phyloP scores from a whole-genome alignment of 352 stramenopile genomes.

The Globisporangium nodosum region DNA sequence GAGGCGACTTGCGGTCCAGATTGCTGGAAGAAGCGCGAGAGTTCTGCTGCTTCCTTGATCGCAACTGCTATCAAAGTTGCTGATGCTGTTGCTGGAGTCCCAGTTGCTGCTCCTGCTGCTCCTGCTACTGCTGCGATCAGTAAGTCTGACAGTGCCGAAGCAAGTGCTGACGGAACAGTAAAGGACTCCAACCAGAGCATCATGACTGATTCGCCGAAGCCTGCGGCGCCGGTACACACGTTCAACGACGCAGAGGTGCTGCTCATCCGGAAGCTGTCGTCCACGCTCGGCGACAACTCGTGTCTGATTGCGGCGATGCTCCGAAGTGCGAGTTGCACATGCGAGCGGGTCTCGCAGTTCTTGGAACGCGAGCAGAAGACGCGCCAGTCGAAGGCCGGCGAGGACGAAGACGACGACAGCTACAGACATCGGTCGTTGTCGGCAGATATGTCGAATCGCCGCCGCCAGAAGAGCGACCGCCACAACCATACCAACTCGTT shows the following conservation, averaged over 20 bases:
- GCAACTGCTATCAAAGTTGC: neutral
- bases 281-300: slow-evolving; percentile 31
- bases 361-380: slow-evolving; percentile 10
- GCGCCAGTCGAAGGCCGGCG: neutral
- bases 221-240: neutral
- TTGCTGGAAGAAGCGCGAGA: slow-evolving; percentile 32
- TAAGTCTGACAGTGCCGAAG: neutral
- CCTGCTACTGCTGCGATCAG: neutral
- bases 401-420: slow-evolving; percentile 1
- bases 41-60: neutral
- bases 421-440: slow-evolving; percentile 1
- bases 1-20: slow-evolving; percentile 23
- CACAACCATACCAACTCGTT: slow-evolving; percentile 5
- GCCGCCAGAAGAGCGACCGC: slow-evolving; percentile 15
- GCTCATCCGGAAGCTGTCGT: slow-evolving; percentile 44
- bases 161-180: neutral
- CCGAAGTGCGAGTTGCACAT: slow-evolving; percentile 28
- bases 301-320: slow-evolving; percentile 40
- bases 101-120: neutral
- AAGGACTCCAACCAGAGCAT: neutral
- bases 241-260: slow-evolving; percentile 30
- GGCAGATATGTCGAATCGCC: slow-evolving; percentile 8
- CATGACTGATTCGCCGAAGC: neutral
- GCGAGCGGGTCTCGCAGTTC: slow-evolving; percentile 24
- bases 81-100: neutral